Conservation (phyloP, 495 filamentous ascomycete species). For the Podospora fimiseda region DNA sequence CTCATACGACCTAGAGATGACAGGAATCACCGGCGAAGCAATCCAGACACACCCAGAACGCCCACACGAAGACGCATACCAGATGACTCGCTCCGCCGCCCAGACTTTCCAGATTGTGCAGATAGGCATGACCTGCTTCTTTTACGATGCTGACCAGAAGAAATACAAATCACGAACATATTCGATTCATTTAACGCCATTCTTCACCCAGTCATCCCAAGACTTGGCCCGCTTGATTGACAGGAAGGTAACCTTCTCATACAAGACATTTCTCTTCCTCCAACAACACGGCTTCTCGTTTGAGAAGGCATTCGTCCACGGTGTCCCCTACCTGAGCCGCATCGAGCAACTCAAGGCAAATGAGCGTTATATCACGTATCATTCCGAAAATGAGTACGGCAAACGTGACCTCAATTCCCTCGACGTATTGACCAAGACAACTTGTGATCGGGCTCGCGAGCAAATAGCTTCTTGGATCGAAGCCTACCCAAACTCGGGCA, state of each 20-base stretch:
- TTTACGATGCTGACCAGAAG: slow-evolving; percentile 35
- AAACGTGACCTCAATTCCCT: slow-evolving; percentile 35
- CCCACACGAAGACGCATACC: slow-evolving; percentile 50
- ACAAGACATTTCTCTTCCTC: slow-evolving; percentile 56
- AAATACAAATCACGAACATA: slow-evolving; percentile 4
- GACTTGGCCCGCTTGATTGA: slow-evolving; percentile 24
- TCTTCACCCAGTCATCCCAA: background rate
- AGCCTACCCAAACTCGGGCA: background rate
- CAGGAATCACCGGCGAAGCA: slow-evolving; percentile 48
- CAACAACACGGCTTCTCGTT: slow-evolving; percentile 57
- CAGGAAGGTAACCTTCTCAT: slow-evolving; percentile 33
- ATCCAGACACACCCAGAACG: slow-evolving; percentile 19
- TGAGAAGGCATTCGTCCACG: slow-evolving; percentile 47
- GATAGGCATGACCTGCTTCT: slow-evolving; percentile 63
- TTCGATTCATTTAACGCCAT: slow-evolving; percentile 9
- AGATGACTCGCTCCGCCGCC: slow-evolving; percentile 57
- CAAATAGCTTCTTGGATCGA: background rate
- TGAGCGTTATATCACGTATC: slow-evolving; percentile 20
- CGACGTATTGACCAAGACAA: slow-evolving; percentile 50
- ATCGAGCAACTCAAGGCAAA: slow-evolving; percentile 50
- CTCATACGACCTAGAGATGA: slow-evolving; percentile 70
- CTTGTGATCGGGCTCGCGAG: slow-evolving; percentile 21
- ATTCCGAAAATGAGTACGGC: background rate
- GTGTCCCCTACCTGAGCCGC: slow-evolving; percentile 64
- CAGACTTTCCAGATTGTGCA: slow-evolving; percentile 69